Evolutionary conservation across 2,329 filamentous ascomycete species (phyloP).

Genomic region (Pseudocercospora pini-densiflorae): DNA sequence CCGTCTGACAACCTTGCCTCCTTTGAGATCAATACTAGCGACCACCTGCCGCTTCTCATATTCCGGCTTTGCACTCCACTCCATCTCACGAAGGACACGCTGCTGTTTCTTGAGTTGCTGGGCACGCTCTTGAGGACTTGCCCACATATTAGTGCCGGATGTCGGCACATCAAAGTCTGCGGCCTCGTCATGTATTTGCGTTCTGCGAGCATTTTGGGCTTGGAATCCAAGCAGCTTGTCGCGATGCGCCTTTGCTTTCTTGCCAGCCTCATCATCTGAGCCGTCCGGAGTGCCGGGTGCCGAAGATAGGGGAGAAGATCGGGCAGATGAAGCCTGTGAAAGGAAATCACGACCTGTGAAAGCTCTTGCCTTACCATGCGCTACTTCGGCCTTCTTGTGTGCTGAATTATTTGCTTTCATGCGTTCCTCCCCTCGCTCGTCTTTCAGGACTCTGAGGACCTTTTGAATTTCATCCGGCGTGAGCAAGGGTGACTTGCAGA

Average conservation of each 20-base stretch:
- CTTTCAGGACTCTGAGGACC: slow-evolving; percentile 82
- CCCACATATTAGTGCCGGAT: slow-evolving; percentile 75
- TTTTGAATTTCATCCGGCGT: slow-evolving; percentile 74
- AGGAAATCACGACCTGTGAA: slow-evolving; percentile 45
- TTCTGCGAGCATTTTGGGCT: slow-evolving; percentile 81
- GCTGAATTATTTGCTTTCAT: slow-evolving; percentile 79
- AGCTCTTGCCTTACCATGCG: slow-evolving; percentile 44
- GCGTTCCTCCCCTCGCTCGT: slow-evolving; percentile 84
- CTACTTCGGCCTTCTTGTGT: slow-evolving; percentile 69
- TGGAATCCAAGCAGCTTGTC: slow-evolving; percentile 83
- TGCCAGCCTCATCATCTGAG: slow-evolving; percentile 59
- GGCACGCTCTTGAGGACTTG: slow-evolving; percentile 79
- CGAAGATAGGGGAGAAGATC: slow-evolving; percentile 43
- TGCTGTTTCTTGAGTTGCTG: slow-evolving; percentile 85
- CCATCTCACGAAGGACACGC: slow-evolving; percentile 79
- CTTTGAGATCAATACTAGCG: slow-evolving; percentile 80
- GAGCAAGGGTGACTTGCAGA: slow-evolving; percentile 77
- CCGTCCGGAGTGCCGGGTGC: slow-evolving; percentile 33
- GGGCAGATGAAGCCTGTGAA: slow-evolving; percentile 38
- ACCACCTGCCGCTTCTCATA: slow-evolving; percentile 88
- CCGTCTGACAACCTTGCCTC: slow-evolving; percentile 74
- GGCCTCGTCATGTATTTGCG: slow-evolving; percentile 85
- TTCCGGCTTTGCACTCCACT: slow-evolving; percentile 82
- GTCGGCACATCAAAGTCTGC: slow-evolving; percentile 70
- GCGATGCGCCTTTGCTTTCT: slow-evolving; percentile 74